Evolutionary conservation across 2,329 filamentous ascomycete species (phyloP).

Genomic region (Ophiostoma sp.): DNA sequence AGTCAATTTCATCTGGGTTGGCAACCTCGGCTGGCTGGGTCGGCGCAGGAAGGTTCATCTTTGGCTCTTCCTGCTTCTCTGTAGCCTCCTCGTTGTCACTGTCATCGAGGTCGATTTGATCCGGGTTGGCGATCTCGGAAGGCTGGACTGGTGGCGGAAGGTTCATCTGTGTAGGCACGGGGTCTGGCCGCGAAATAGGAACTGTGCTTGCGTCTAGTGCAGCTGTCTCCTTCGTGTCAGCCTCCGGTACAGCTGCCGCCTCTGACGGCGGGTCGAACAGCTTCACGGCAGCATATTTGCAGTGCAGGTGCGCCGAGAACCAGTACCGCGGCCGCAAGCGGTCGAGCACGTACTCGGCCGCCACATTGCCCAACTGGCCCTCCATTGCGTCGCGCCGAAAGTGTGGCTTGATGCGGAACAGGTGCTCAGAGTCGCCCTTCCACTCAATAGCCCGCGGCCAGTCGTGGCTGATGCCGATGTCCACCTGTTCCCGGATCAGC

Average conservation of each 20-base stretch:
- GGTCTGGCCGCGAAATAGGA: background rate
- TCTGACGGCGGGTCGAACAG: conserved; percentile 38
- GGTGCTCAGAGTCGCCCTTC: conserved; percentile 59
- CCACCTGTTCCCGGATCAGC: conserved; percentile 77
- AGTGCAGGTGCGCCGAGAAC: conserved; percentile 92
- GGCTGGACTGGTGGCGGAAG: background rate
- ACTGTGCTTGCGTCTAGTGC: too few species aligned
- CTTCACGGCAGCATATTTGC: conserved; percentile 72
- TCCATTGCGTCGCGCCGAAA: conserved; percentile 71
- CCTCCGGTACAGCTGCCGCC: conserved; percentile 28
- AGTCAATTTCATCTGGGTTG: conserved; percentile 68
- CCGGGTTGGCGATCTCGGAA: conserved; percentile 44
- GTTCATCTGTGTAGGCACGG: background rate
- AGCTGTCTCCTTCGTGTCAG: background rate
- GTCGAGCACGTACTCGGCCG: conserved; percentile 75
- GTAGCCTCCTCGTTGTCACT: conserved; percentile 46
- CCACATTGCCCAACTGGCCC: conserved; percentile 71
- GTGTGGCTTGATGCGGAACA: conserved; percentile 69
- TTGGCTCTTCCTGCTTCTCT: conserved; percentile 8
- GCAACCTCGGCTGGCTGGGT: background rate
- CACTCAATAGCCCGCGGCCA: conserved; percentile 85
- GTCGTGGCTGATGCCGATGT: conserved; percentile 89
- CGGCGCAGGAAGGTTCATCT: too few species aligned
- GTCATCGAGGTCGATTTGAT: conserved; percentile 66
- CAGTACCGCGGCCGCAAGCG: conserved; percentile 76